These are phyloP conservation scores for Suillus cothurnatus DNA, from an alignment of 768 basidiomycete species.

Conservation along the genomic window DNA sequence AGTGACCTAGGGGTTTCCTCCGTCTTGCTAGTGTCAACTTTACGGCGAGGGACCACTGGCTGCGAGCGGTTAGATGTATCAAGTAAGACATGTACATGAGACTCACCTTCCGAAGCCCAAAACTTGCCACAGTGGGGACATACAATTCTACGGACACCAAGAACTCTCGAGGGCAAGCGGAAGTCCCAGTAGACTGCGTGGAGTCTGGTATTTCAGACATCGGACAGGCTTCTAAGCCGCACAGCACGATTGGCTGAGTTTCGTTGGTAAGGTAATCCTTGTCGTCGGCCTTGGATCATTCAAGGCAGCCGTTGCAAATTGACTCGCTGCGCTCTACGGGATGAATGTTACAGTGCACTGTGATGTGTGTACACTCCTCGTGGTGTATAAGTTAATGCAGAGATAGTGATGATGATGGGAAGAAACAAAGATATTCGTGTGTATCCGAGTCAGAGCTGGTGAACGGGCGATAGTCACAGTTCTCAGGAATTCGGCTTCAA, in stretches of 20 bases:
- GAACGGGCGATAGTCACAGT: background rate
- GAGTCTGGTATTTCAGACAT: conserved; percentile 9
- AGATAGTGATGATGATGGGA: background rate
- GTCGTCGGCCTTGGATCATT: background rate
- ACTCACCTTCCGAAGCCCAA: conserved; percentile 59
- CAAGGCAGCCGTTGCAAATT: background rate
- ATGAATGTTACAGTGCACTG: background rate
- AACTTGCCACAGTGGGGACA: conserved; percentile 52
- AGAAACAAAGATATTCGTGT: conserved; percentile 6
- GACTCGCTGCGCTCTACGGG: background rate
- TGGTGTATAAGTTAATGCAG: background rate
- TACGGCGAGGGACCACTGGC: conserved; percentile 53
- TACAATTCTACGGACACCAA: conserved; percentile 65
- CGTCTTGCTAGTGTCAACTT: conserved; percentile 51
- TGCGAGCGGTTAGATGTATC: conserved; percentile 22
- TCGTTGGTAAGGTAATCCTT: background rate
- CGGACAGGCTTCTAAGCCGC: background rate
- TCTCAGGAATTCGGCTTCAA: conserved; percentile 5
- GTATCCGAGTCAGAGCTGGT: background rate
- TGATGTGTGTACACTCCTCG: background rate
- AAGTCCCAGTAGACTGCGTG: conserved; percentile 4
- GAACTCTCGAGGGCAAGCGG: conserved; percentile 47
- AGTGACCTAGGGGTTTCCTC: conserved; percentile 55
- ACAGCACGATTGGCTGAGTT: conserved; percentile 5
- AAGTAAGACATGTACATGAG: conserved; percentile 5